Base-by-base conservation (phyloP, 768 basidiomycete species). In the Termitomyces sp. region DNA sequence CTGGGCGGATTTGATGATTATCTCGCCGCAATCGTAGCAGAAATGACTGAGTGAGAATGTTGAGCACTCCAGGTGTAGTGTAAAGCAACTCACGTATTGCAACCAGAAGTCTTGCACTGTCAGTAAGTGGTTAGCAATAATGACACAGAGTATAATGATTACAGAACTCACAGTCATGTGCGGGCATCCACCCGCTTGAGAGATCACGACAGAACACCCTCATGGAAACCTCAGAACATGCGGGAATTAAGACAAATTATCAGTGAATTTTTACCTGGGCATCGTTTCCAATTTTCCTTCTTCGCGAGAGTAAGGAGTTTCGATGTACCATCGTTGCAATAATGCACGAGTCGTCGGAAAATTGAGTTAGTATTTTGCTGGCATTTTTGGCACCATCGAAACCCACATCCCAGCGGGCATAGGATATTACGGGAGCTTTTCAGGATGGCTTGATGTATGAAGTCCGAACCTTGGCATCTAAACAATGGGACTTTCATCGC, bases 321-420 rank as follows among this genome's bases (percentile, higher is more conserved):
- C 5, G 72, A 70, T 10, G 79, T 71, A 4, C 80, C 82, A 56
- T 84, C 83, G 17, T 31, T 31, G 23, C 41, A 53, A 8, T 5
- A 19, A 17, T 53, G 66, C 85, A 86, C 0, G 78, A 80, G 62
- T 83, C 43, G 12, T 9, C 11, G 9, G 4, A 53, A 26, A 21
- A 66, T 68, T 11, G 68, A 74, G 59, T 61, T 68, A 47, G 76
- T 66, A 12, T 64, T 55, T 54, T 81, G 77, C 31, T 76, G 77
- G 68, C 85, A 87, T 37, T 67, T 66, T 67, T 81, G 86, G 68
- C 85, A 87, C 86, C 85, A 87, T 9, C 73, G 68, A 61, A 81
- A 67, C 0, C 67, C 62, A 54, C 85, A 87, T 17, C 67, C 66
- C 0, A 79, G 63, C 0, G 83, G 83, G 57, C 86, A 87, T 15